Conservation (phyloP, 164 flowering plant genomes). For the Annona cherimola region DNA sequence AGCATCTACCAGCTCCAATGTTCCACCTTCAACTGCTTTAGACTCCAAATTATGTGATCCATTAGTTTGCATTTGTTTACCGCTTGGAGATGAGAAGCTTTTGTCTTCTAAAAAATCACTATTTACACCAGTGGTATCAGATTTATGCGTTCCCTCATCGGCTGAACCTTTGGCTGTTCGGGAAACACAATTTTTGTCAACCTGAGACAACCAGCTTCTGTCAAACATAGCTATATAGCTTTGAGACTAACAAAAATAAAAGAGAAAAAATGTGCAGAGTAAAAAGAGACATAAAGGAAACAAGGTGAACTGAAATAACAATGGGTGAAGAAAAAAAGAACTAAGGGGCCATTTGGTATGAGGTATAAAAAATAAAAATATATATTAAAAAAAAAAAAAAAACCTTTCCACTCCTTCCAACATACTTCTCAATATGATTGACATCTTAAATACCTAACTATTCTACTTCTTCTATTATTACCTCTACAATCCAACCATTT, state of each 20-base stretch:
- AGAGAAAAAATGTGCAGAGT: neutral
- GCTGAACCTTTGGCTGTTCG: neutral
- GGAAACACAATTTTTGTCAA: neutral
- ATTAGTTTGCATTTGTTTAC: slow-evolving; percentile 7
- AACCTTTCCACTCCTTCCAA: no score
- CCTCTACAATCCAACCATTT: no score
- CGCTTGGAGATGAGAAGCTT: slow-evolving; percentile 3
- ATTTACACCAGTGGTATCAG: slow-evolving; percentile 15
- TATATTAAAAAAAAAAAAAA: no score
- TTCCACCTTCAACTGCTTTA: slow-evolving; percentile 4
- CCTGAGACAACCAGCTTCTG: neutral
- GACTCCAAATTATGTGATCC: slow-evolving; percentile 13
- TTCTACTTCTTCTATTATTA: no score
- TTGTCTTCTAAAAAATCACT: slow-evolving; percentile 7
- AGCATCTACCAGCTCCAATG: slow-evolving; percentile 8
- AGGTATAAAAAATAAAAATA: no score
- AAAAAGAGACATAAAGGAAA: neutral
- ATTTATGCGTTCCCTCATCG: slow-evolving; percentile 9
- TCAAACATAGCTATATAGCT: neutral
- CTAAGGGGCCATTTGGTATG: neutral
- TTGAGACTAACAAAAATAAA: neutral
- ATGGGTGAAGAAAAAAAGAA: neutral
- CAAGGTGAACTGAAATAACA: neutral
- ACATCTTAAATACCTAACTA: no score
- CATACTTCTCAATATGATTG: no score